phyloP scores from a whole-genome alignment of 2,329 filamentous ascomycete genomes.

The Tolypocladium pustulatum region DNA sequence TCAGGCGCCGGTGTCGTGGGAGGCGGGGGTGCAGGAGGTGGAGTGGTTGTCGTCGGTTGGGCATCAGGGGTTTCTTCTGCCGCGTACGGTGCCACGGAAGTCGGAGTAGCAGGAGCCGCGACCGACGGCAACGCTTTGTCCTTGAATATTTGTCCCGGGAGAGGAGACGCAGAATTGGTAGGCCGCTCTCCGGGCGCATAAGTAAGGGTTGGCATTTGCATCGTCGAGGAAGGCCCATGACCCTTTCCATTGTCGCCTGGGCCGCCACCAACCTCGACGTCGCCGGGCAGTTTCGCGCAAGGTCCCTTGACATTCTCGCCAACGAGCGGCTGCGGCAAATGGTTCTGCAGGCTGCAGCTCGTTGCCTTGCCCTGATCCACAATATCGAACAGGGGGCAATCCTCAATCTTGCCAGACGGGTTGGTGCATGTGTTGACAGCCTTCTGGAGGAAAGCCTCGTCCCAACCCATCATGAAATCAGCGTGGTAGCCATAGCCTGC shows the following conservation, averaged over 20 bases:
- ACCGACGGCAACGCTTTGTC: conserved; percentile 7
- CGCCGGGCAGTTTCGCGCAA: conserved; percentile 55
- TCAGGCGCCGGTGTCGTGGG: conserved; percentile 8
- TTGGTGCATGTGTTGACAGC: conserved; percentile 71
- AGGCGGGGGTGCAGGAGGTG: conserved; percentile 6
- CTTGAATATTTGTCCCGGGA: conserved; percentile 34
- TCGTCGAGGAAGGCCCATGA: conserved; percentile 2
- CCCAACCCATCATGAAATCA: conserved; percentile 76
- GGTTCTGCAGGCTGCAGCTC: conserved; percentile 48
- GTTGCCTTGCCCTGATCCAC: conserved; percentile 47
- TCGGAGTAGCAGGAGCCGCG: not conserved
- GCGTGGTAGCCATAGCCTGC: conserved; percentile 65
- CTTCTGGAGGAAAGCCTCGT: conserved; percentile 53
- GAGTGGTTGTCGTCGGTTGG: not conserved
- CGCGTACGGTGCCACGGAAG: conserved; percentile 2
- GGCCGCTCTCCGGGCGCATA: conserved; percentile 26
- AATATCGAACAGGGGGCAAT: conserved; percentile 67
- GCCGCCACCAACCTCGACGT: no score
- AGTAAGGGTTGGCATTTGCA: conserved; percentile 15
- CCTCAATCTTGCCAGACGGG: conserved; percentile 53
- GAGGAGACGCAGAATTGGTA: conserved; percentile 18
- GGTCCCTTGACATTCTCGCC: conserved; percentile 50
- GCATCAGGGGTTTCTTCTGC: not conserved
- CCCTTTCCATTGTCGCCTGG: conserved; percentile 8
- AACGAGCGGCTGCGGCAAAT: conserved; percentile 41